Conservation (phyloP, 257 asterid species). For the Nicotiana attenuata region DNA sequence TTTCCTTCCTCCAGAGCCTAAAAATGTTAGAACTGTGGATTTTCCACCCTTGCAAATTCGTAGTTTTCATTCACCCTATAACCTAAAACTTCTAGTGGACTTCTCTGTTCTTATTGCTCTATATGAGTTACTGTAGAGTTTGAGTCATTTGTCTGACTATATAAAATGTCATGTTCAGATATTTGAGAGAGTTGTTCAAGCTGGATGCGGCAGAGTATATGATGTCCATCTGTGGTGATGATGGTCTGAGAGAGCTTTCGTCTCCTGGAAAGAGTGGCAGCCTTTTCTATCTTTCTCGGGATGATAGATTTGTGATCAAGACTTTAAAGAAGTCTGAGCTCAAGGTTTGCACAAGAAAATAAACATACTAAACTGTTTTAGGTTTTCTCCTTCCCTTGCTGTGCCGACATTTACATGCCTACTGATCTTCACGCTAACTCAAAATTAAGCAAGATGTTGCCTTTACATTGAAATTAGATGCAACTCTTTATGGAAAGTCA, state of each 20-base stretch:
- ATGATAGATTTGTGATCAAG: constrained; percentile 89
- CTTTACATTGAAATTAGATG: neutral
- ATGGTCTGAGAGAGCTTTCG: constrained; percentile 79
- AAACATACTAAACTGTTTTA: neutral
- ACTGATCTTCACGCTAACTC: neutral
- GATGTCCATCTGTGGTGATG: constrained; percentile 97
- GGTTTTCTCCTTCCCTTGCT: neutral
- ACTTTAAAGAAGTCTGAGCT: constrained; percentile 75
- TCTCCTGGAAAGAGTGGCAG: constrained; percentile 99
- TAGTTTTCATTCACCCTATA: neutral
- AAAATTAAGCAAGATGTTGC: neutral
- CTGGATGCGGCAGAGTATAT: constrained; percentile 91
- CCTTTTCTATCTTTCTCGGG: constrained; percentile 77
- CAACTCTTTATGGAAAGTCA: neutral
- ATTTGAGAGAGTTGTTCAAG: constrained; percentile 88
- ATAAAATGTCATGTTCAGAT: constrained; percentile 54
- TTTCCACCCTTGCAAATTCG: neutral
- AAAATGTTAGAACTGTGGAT: neutral
- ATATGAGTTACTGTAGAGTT: neutral
- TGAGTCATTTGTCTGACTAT: constrained; percentile 11
- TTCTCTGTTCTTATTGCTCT: neutral
- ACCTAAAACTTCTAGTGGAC: neutral
- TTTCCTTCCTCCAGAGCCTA: neutral
- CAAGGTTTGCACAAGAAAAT: constrained; percentile 47
- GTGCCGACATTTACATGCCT: neutral